Percentiles rank a stretch among this genome's conserved stretches.
phyloP scores from a whole-genome alignment of 2,329 filamentous ascomycete species.

The Diatrype stigma region DNA sequence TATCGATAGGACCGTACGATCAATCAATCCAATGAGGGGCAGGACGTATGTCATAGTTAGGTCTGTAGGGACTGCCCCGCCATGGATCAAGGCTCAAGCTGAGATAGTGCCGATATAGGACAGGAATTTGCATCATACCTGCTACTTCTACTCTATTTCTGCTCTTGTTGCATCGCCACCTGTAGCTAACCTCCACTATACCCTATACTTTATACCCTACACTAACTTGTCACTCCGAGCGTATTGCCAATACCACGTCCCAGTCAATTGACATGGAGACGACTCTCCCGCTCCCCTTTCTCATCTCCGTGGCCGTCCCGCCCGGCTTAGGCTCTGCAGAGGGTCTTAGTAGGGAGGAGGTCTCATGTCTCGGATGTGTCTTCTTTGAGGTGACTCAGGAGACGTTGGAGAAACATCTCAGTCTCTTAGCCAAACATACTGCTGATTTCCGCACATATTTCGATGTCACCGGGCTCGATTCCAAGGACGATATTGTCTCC shows the following conservation, averaged over 20 bases:
- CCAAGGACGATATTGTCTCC: conserved; percentile 68
- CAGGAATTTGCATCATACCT: no score
- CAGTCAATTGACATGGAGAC: conserved; percentile 53
- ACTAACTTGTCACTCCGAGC: no score
- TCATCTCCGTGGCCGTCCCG: conserved; percentile 53
- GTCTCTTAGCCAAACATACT: conserved; percentile 46
- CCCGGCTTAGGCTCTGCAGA: conserved; percentile 44
- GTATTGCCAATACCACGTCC: no score
- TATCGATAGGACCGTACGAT: not conserved
- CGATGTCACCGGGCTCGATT: conserved; percentile 67
- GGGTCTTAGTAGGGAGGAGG: conserved; percentile 53
- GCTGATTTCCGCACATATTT: conserved; percentile 63
- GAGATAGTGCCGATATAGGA: not conserved
- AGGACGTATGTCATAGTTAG: not conserved
- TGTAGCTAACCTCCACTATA: no score
- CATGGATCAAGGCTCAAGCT: not conserved
- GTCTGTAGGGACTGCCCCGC: not conserved
- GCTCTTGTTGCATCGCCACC: no score
- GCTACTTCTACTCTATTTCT: no score
- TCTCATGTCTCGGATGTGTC: conserved; percentile 55
- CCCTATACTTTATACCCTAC: no score
- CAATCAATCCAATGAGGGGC: not conserved
- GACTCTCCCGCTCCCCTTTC: conserved; percentile 59
- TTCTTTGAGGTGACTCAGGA: conserved; percentile 49
- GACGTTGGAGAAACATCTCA: conserved; percentile 38